A percentile compares a stretch with the other conserved stretches of the same genome.
Evolutionary conservation across 2,329 filamentous ascomycete species (phyloP).

Genomic region (Aphanoascus verrucosus): DNA sequence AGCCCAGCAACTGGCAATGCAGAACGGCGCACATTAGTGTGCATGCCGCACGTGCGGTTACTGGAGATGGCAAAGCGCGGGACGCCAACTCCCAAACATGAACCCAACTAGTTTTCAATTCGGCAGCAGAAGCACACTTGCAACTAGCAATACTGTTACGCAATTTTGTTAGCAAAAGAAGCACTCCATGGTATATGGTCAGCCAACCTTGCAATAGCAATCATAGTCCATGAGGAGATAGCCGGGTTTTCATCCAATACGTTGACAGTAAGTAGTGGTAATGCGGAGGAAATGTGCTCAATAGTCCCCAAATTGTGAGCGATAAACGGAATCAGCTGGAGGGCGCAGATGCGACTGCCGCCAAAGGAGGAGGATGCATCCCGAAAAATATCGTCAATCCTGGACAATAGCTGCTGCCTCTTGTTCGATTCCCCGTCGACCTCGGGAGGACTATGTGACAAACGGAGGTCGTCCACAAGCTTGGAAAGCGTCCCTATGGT

Average conservation of each 20-base stretch:
- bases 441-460: conserved; percentile 9
- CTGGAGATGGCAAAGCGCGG: conserved; percentile 58
- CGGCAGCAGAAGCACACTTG: conserved; percentile 28
- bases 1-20: conserved; percentile 53
- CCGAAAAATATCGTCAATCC: conserved; percentile 28
- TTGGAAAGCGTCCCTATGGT: conserved; percentile 33
- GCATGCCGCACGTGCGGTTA: conserved; percentile 66
- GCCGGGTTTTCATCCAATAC: conserved; percentile 59
- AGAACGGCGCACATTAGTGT: conserved; percentile 61
- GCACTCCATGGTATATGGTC: not conserved
- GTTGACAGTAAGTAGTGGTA: conserved; percentile 49
- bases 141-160: conserved; percentile 26
- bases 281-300: conserved; percentile 45
- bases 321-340: conserved; percentile 46
- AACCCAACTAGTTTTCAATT: conserved; percentile 49
- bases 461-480: conserved; percentile 24
- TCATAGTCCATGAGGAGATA: conserved; percentile 68
- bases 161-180: conserved; percentile 1
- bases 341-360: conserved; percentile 36
- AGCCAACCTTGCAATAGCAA: conserved; percentile 66
- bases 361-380: conserved; percentile 30
- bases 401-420: conserved; percentile 29
- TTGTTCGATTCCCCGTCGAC: conserved; percentile 22
- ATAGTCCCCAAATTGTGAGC: conserved; percentile 39
- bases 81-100: conserved; percentile 65